Conservation (phyloP, 306 rosid genomes). For the Parietaria judaica region DNA sequence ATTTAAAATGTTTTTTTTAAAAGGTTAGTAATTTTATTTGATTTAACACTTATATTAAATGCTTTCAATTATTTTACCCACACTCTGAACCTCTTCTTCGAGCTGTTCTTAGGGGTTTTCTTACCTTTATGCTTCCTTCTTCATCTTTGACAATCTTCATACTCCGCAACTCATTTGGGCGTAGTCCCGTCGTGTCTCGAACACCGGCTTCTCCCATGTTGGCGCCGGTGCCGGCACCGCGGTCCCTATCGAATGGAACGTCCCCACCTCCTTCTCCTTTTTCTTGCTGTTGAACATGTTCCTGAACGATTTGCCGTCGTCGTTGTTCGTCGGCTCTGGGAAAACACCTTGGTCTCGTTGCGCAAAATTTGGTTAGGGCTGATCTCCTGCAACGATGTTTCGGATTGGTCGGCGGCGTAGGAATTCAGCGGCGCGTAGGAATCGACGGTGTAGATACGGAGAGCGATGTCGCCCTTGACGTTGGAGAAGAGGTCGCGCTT, state of each 20-base stretch:
- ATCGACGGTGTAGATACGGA: slow-evolving; percentile 38
- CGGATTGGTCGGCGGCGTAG: slow-evolving; percentile 6
- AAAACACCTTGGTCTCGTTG: slow-evolving; percentile 9
- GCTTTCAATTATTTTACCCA: no score
- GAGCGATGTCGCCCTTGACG: slow-evolving; percentile 70
- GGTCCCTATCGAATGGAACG: slow-evolving; percentile 68
- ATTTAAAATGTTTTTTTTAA: no score
- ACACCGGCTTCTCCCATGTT: background rate
- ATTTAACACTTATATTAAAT: no score
- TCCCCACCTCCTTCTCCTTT: slow-evolving; percentile 57
- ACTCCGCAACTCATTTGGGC: slow-evolving; percentile 47
- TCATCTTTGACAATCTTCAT: no score
- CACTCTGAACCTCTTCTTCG: no score
- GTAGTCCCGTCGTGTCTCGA: slow-evolving; percentile 45
- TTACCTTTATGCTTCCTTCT: no score
- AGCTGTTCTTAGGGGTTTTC: no score
- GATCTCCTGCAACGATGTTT: slow-evolving; percentile 55
- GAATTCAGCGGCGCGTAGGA: slow-evolving; percentile 11
- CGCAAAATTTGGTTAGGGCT: slow-evolving; percentile 38
- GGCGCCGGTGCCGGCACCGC: slow-evolving; percentile 21
- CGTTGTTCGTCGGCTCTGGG: slow-evolving; percentile 7
- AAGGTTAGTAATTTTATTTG: no score
- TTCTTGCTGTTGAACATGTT: slow-evolving; percentile 17
- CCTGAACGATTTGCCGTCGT: background rate
- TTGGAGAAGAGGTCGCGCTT: slow-evolving; percentile 55